phyloP scores from a whole-genome alignment of 805 yeast species.

The Wickerhamomyces pijperi region DNA sequence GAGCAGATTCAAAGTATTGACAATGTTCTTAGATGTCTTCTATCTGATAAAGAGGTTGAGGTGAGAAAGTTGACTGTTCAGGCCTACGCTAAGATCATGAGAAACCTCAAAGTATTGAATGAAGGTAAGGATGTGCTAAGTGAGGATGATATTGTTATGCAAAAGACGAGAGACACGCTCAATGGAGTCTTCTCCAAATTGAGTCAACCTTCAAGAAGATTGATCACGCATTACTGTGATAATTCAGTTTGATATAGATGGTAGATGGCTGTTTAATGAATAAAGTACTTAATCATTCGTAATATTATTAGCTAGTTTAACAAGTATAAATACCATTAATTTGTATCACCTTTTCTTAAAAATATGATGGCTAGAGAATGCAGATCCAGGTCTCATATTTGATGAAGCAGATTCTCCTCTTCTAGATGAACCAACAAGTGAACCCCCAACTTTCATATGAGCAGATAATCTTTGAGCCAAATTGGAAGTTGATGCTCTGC shows the following conservation, averaged over 20 bases:
- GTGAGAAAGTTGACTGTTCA: slow-evolving; percentile 18
- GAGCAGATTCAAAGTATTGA: slow-evolving; percentile 15
- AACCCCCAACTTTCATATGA: slow-evolving; percentile 16
- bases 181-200: slow-evolving; percentile 25
- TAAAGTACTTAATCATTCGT: too few species aligned
- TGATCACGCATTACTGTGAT: slow-evolving; percentile 33
- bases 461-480: slow-evolving; percentile 15
- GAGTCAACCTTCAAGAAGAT: slow-evolving; percentile 29
- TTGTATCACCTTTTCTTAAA: slow-evolving; percentile 8
- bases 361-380: slow-evolving; percentile 6
- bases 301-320: too few species aligned
- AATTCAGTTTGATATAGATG: slow-evolving; percentile 5
- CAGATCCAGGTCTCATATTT: slow-evolving; percentile 11
- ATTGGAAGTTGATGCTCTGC: slow-evolving; percentile 14
- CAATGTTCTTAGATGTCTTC: slow-evolving; percentile 7
- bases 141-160: slow-evolving; percentile 3
- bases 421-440: not conserved
- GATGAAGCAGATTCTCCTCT: slow-evolving; percentile 3
- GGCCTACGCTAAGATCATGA: slow-evolving; percentile 16
- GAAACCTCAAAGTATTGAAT: slow-evolving; percentile 6
- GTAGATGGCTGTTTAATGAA: too few species aligned
- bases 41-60: slow-evolving; percentile 16
- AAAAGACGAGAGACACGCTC: slow-evolving; percentile 2
- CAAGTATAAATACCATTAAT: too few species aligned
- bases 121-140: not conserved